A percentile compares a stretch with the other conserved stretches of the same genome.
These are phyloP conservation scores for Tolypocladium pustulatum DNA, from an alignment of 2,329 filamentous ascomycete genomes.

Conservation along the genomic window DNA sequence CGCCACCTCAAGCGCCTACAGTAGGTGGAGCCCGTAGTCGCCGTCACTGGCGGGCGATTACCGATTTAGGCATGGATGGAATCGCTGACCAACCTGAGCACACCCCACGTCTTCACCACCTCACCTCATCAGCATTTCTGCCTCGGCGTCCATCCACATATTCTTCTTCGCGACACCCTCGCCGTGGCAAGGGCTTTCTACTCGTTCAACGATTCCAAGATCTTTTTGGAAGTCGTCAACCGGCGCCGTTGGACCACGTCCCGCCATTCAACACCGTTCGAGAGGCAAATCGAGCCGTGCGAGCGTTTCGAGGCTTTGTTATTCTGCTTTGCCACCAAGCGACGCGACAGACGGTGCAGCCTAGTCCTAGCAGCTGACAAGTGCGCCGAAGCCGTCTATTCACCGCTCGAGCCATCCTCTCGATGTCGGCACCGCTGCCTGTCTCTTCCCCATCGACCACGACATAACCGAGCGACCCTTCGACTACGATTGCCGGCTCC, in stretches of 20 bases:
- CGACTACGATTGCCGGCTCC: not conserved
- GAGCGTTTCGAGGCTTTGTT: not conserved
- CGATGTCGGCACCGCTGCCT: not conserved
- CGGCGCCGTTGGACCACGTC: not conserved
- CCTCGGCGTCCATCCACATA: not conserved
- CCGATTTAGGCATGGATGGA: not conserved
- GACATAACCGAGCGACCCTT: not conserved
- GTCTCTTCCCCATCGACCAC: not conserved
- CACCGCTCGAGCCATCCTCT: not conserved
- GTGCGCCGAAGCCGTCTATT: not conserved
- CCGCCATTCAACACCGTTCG: not conserved
- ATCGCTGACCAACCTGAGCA: not conserved
- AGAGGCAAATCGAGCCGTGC: not conserved
- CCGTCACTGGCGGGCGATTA: no score
- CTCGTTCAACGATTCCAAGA: not conserved
- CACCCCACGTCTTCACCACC: not conserved
- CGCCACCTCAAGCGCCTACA: not conserved
- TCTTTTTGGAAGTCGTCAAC: not conserved
- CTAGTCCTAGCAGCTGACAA: not conserved
- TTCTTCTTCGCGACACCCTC: not conserved
- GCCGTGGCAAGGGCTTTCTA: not conserved
- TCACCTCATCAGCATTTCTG: not conserved
- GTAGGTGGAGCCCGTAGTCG: no score
- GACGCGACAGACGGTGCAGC: not conserved
- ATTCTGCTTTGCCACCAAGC: not conserved